Conservation (phyloP, 176 grass and related monocot genomes). For the Puya raimondii region DNA sequence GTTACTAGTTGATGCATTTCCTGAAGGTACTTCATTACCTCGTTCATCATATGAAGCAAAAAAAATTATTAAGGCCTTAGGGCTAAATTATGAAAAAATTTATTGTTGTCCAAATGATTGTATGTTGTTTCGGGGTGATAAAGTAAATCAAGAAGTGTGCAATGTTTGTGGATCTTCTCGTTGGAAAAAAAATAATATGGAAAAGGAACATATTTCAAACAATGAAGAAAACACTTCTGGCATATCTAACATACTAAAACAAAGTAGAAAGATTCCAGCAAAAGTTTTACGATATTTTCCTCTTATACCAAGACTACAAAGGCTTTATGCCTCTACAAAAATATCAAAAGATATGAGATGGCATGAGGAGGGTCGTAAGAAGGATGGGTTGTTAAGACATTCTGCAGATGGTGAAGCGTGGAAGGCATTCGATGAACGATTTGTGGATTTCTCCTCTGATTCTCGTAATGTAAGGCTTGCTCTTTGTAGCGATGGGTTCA, state of each 20-base stretch:
- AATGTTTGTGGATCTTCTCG: not conserved
- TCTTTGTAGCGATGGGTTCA: too few relatives aligned
- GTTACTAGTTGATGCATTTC: too few relatives aligned
- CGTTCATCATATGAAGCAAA: not conserved
- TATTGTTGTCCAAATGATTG: not conserved
- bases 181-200: not conserved
- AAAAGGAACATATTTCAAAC: not conserved
- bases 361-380: not conserved
- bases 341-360: not conserved
- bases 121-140: too few relatives aligned
- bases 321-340: not conserved
- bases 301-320: not conserved
- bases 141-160: not conserved
- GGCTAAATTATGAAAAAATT: not conserved
- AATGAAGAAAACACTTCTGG: not conserved
- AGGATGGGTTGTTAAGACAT: not conserved
- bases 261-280: not conserved
- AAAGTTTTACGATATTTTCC: not conserved
- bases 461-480: not conserved
- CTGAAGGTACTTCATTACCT: not conserved
- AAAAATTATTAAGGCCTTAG: not conserved
- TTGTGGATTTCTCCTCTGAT: not conserved
- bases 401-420: not conserved
- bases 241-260: too few relatives aligned
- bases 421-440: not conserved